Conservation (phyloP, 768 basidiomycete species). For the Panellus pusillus region DNA sequence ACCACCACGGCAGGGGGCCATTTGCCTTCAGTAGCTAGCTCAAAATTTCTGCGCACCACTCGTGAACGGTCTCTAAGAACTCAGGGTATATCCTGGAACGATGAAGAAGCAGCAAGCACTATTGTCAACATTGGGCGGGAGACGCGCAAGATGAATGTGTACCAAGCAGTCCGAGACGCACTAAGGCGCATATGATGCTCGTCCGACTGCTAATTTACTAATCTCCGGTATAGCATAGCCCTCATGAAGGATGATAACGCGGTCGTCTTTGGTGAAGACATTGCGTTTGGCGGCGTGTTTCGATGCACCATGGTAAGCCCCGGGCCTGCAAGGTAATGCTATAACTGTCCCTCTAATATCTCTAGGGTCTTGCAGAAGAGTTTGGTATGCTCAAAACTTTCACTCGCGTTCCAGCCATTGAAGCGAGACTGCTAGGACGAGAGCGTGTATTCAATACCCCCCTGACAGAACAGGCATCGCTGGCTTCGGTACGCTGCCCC, state of each 20-base stretch:
- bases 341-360: background rate
- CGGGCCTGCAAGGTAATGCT: too few species aligned
- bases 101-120: conserved; percentile 50
- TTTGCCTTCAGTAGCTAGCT: conserved; percentile 69
- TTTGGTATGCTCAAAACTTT: conserved; percentile 58
- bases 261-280: conserved; percentile 89
- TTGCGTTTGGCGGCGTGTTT: conserved; percentile 94
- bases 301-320: conserved; percentile 81
- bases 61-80: conserved; percentile 73
- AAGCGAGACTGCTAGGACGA: conserved; percentile 50
- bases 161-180: conserved; percentile 90
- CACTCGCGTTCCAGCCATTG: background rate
- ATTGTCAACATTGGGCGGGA: conserved; percentile 69
- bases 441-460: conserved; percentile 97
- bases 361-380: conserved; percentile 88
- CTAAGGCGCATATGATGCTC: conserved; percentile 55
- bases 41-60: conserved; percentile 60
- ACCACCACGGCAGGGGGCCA: conserved; percentile 79
- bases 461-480: conserved; percentile 92
- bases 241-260: conserved; percentile 83
- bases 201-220: background rate
- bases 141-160: conserved; percentile 94
- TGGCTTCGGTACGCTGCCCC: conserved; percentile 62
- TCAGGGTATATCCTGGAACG: conserved; percentile 70
- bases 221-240: conserved; percentile 58